Base-by-base conservation (phyloP, 2,329 filamentous ascomycete genomes). In the Aureobasidium sp. region DNA sequence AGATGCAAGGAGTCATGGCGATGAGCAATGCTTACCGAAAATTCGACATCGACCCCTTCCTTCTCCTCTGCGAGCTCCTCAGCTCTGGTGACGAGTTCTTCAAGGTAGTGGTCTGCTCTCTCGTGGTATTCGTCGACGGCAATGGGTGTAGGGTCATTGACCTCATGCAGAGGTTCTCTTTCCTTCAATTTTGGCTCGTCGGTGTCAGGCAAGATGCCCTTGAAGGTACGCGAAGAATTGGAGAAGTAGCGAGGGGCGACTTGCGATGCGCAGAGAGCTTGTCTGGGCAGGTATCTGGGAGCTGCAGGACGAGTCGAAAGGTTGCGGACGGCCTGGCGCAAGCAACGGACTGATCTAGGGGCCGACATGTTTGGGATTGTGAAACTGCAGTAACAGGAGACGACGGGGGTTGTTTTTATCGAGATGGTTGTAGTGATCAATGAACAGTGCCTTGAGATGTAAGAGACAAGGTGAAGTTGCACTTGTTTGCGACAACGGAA, bases 1-100 rank as follows among this genome's bases (percentile, higher is more conserved):
- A 42, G 3, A 51, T 36, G 47, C 29, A 51, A 15, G 6, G 9
- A 34, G 12, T 15, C 6, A 20, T 13, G 34, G 47, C n/a, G 29
- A 23, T 10, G 29, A 32, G 17, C 26, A 6, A 8, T 32, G 32
- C 29, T 65, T 80, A 97, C 93, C 64, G 87, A 88, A 69, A 88
- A 97, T 71, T 99, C 94, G 5, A 94, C 88, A 68, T 99, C 94
- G 6, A 96, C 76, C 60, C 91, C 88, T 9, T 88, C 86, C 8
- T 82, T 77, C 36, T 81, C 77, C 70, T 97, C 94, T 69, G 90
- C 86, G 34, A 88, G 74, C 64, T 84, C 81, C 77, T 99, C 94
- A 46, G 96, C 72, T 65, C 80, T 78, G 26, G 74, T 72, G 46
- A 84, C 72, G 37, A 88, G 74, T 32, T 77, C 74, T 61, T 87